Evolutionary conservation across 78 protist species (phyloP).

Genomic region (Anaeramoeba ignava): DNA sequence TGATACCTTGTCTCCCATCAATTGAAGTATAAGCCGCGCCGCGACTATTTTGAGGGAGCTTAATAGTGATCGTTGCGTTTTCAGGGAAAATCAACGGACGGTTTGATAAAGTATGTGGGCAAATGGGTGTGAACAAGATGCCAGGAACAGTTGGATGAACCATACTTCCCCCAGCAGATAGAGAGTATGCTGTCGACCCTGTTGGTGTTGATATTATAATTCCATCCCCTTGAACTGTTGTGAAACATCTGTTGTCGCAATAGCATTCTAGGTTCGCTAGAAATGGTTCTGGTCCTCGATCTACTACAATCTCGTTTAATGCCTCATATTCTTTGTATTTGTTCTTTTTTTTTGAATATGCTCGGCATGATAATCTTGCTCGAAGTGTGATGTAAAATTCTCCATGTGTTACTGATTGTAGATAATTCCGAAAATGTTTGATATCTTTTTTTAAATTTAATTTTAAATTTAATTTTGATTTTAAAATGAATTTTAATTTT

Average conservation of each 20-base stretch:
- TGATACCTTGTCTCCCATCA: no score
- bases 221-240: constrained; percentile 73
- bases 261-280: constrained; percentile 54
- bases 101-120: constrained; percentile 73
- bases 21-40: no score
- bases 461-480: no score
- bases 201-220: constrained; percentile 42
- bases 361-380: no score
- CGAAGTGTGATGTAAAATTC: no score
- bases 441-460: no score
- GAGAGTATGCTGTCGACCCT: constrained; percentile 76
- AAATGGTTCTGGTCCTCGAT: constrained; percentile 42
- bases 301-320: constrained; percentile 17
- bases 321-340: no score
- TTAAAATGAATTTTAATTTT: no score
- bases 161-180: constrained; percentile 12
- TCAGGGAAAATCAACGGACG: constrained; percentile 67
- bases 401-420: no score
- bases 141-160: constrained; percentile 34
- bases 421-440: no score
- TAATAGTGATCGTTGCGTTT: background rate
- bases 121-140: constrained; percentile 72
- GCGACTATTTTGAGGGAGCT: no score
- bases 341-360: no score
- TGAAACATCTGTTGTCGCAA: constrained; percentile 41